Evolutionary conservation across 495 filamentous ascomycete species (phyloP).

Genomic region (Pseudevernia furfuracea): DNA sequence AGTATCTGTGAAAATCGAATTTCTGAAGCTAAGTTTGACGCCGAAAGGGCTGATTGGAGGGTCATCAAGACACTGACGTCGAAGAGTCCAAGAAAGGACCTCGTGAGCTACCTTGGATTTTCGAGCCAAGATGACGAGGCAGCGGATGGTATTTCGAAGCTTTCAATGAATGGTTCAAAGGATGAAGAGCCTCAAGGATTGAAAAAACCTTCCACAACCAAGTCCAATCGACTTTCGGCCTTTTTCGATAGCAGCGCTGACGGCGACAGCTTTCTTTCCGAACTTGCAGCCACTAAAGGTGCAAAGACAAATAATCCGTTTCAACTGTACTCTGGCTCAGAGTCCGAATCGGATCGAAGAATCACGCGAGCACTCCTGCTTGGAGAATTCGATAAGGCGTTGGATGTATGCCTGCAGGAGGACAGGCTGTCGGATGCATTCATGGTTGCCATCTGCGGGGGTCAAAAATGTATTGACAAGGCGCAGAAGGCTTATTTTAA

Average conservation of each 20-base stretch:
- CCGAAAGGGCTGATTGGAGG: conserved; percentile 92
- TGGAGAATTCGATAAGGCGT: conserved; percentile 83
- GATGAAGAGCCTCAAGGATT: conserved; percentile 37
- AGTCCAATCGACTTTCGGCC: conserved; percentile 61
- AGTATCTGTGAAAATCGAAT: conserved; percentile 77
- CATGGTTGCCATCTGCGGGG: conserved; percentile 95
- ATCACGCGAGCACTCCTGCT: conserved; percentile 84
- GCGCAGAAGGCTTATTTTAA: conserved; percentile 88
- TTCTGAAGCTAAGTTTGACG: conserved; percentile 63
- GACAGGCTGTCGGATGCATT: conserved; percentile 91
- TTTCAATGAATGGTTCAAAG: conserved; percentile 45
- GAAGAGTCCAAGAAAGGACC: conserved; percentile 66
- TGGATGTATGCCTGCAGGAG: conserved; percentile 80
- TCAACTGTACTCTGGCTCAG: conserved; percentile 69
- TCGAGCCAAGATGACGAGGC: conserved; percentile 49
- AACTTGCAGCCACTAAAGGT: conserved; percentile 67
- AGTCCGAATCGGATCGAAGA: conserved; percentile 71
- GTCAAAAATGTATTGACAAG: conserved; percentile 87
- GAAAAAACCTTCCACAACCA: conserved; percentile 38
- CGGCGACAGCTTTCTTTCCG: conserved; percentile 72
- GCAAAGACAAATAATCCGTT: conserved; percentile 83
- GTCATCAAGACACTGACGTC: conserved; percentile 85
- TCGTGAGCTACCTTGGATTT: conserved; percentile 85
- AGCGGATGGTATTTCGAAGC: conserved; percentile 41
- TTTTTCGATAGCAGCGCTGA: conserved; percentile 75